A percentile compares a stretch with the other conserved stretches of the same genome.
Evolutionary conservation across 352 stramenopile species (phyloP).

Genomic region (Globisporangium spinosum): DNA sequence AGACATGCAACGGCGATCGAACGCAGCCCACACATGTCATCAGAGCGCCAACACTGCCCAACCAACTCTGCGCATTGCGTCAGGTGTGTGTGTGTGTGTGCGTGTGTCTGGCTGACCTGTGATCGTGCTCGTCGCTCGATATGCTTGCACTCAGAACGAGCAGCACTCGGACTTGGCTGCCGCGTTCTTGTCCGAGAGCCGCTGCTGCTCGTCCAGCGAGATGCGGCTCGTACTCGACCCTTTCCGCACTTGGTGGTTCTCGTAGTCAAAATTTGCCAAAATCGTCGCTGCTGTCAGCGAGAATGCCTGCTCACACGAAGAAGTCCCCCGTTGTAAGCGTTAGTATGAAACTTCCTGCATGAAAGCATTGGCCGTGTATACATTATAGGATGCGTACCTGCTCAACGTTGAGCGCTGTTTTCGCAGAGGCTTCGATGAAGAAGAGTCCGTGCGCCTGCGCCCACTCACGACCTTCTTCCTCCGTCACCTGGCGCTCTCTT

Average conservation of each 20-base stretch:
- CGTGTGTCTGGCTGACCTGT: neutral
- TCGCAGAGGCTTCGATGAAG: slow-evolving; percentile 83
- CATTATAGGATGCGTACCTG: slow-evolving; percentile 31
- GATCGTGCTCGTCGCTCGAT: neutral
- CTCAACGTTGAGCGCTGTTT: slow-evolving; percentile 80
- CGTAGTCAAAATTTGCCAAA: slow-evolving; percentile 69
- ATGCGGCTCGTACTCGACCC: slow-evolving; percentile 33
- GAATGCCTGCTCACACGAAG: slow-evolving; percentile 40
- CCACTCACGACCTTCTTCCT: slow-evolving; percentile 68
- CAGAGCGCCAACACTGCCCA: neutral
- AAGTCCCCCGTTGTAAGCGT: slow-evolving; percentile 1
- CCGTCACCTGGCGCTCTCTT: slow-evolving; percentile 56
- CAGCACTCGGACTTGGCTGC: slow-evolving; percentile 38
- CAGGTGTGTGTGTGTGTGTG: neutral
- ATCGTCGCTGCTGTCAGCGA: slow-evolving; percentile 68
- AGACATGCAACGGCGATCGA: neutral
- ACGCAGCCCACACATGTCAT: neutral
- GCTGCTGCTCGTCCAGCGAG: slow-evolving; percentile 30
- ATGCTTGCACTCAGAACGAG: slow-evolving; percentile 13
- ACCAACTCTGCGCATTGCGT: neutral
- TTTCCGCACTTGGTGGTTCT: slow-evolving; percentile 55
- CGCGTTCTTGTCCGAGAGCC: slow-evolving; percentile 15
- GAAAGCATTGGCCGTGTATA: neutral
- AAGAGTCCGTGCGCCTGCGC: slow-evolving; percentile 57
- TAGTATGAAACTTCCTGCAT: neutral